Percentiles rank a stretch among this genome's conserved stretches.
These are phyloP conservation scores for Annona squamosa DNA, from an alignment of 164 flowering plant genomes.

Conservation along the genomic window DNA sequence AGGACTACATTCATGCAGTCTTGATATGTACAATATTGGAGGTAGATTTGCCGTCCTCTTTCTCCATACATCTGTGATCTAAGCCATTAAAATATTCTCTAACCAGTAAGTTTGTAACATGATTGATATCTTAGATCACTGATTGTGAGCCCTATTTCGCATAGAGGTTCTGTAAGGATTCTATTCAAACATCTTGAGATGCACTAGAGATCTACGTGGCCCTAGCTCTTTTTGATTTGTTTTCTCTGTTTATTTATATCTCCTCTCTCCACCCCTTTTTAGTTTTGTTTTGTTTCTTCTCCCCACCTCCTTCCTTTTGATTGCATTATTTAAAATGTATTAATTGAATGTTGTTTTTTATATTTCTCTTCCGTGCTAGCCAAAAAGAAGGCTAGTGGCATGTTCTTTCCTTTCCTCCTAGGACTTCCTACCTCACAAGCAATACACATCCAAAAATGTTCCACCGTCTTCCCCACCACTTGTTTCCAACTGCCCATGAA, in stretches of 20 bases:
- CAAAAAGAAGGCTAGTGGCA: conserved; percentile 14
- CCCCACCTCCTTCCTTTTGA: background rate
- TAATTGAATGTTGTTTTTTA: background rate
- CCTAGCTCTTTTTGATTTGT: background rate
- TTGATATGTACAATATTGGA: background rate
- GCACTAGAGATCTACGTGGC: background rate
- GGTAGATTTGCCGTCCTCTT: background rate
- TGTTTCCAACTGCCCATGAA: background rate
- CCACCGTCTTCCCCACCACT: background rate
- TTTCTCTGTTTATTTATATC: too few species aligned
- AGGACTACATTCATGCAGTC: background rate
- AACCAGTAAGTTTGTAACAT: too few species aligned
- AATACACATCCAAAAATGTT: conserved; percentile 8
- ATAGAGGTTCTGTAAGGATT: background rate
- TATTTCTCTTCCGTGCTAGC: background rate
- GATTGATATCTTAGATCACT: background rate
- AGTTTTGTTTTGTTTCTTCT: background rate
- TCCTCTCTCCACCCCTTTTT: background rate
- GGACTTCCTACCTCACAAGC: conserved; percentile 26
- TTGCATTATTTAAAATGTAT: background rate
- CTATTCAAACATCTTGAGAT: background rate
- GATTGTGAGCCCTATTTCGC: background rate
- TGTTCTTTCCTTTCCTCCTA: conserved; percentile 37
- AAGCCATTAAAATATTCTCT: too few species aligned
- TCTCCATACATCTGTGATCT: too few species aligned